phyloP scores from a whole-genome alignment of 495 filamentous ascomycete genomes.

The Hypoxylon lenormandii region DNA sequence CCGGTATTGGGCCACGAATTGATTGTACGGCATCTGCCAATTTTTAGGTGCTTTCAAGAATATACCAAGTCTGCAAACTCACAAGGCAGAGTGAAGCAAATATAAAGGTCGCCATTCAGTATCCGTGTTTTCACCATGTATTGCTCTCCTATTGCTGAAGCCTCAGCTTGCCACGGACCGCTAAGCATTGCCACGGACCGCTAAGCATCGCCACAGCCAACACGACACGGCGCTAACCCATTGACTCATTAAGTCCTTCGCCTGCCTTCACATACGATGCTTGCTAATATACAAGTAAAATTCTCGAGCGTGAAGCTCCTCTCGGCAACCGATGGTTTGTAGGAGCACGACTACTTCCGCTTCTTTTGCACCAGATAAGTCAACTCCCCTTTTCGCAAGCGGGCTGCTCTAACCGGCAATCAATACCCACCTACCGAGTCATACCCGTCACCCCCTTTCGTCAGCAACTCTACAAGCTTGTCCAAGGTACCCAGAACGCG shows the following conservation, averaged over 20 bases:
- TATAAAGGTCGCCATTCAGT: background rate
- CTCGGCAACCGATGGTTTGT: constrained; percentile 14
- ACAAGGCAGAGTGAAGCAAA: background rate
- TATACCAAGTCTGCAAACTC: background rate
- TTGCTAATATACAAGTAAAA: constrained; percentile 43
- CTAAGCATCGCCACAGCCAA: background rate
- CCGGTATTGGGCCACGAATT: no score
- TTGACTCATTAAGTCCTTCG: constrained; percentile 23
- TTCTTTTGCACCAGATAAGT: constrained; percentile 3
- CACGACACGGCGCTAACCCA: constrained; percentile 11
- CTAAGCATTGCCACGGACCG: background rate
- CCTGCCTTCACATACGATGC: constrained; percentile 4
- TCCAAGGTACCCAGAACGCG: constrained; percentile 22
- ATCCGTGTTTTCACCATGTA: constrained; percentile 1
- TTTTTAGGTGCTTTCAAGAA: no score
- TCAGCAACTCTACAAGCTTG: constrained; percentile 14
- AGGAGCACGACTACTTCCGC: constrained; percentile 1
- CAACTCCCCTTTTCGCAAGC: constrained; percentile 13
- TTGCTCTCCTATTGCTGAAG: constrained; percentile 16
- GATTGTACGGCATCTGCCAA: no score
- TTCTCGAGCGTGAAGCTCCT: constrained; percentile 13
- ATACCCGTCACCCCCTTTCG: constrained; percentile 14
- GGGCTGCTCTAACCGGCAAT: constrained; percentile 14
- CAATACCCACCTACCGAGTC: constrained; percentile 10
- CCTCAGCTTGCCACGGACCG: constrained; percentile 1